Evolutionary conservation across 2,329 filamentous ascomycete genomes (phyloP), one percentile per base, ranked within the genome.

Genomic region (Dactylonectria macrodidyma): DNA sequence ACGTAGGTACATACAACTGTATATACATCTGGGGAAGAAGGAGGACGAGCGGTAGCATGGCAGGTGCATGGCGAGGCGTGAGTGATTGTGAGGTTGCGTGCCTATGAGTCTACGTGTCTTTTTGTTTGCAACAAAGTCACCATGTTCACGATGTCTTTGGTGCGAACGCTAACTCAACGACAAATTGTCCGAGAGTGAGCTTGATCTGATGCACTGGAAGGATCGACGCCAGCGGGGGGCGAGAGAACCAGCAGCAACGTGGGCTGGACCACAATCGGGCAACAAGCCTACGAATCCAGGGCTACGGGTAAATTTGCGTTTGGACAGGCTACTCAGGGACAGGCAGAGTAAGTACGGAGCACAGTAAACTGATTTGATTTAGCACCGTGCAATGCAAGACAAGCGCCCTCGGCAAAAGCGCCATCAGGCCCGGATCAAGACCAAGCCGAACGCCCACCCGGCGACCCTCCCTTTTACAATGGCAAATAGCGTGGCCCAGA

Each of bases 211-310:
- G 30, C 41, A 38, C 34, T 16, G 30, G 44, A 65, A 34, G 36
- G 56, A 65, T 60, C 50, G 62, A 58, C 50, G 46, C 33, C 24
- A 56, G 19, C n/a, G 60, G 38, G 19, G 59, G 16, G 38, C 19
- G 12, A 14, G 41, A 63, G 60, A 44, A 8, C 14, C 41, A 38
- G 36, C 36, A 38, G 38, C 38, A 44, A 44, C 38, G 38, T 44
- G 38, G 38, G 38, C 38, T 44, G 38, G 38, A 44, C 38, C 38
- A 44, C 12, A 14, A 44, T 44, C 38, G 38, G 12, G 36, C 36
- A 38, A 11, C 36, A 38, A 9, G 36, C 36, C 36, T 9, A 38
- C 12, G 36, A 12, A 16, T 41, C 38, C 12, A 44, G 41, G 41
- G 38, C 14, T 16, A 44, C 12, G 14, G 38, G 19, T 30, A 30